These are phyloP conservation scores for Phytomonas sp. DNA, from an alignment of 208 protist species.

Conservation along the genomic window DNA sequence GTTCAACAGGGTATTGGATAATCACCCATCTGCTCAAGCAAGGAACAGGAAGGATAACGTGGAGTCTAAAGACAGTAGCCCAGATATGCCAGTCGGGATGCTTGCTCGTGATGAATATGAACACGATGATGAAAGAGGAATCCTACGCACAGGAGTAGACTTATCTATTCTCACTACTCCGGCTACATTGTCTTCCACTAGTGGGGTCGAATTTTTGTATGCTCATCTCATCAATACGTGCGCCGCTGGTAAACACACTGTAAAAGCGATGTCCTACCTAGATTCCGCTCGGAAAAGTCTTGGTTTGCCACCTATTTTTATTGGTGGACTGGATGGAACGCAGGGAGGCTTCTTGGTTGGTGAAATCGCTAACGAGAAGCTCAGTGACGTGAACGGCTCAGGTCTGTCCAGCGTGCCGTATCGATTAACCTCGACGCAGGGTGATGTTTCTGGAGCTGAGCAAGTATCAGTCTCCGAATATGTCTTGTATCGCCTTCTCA, in stretches of 20 bases:
- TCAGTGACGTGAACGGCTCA: neutral
- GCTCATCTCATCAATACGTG: constrained; percentile 54
- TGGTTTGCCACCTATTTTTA: constrained; percentile 5
- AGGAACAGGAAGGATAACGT: neutral
- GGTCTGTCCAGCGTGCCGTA: neutral
- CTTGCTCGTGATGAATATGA: neutral
- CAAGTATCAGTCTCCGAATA: constrained; percentile 13
- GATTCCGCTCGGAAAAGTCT: constrained; percentile 24
- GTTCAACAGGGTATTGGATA: constrained; percentile 22
- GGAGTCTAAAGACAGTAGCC: neutral
- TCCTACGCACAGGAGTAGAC: neutral
- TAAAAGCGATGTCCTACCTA: constrained; percentile 39
- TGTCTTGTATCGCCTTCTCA: constrained; percentile 35
- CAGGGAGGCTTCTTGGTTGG: neutral
- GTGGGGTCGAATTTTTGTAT: constrained; percentile 42
- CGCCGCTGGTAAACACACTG: constrained; percentile 35
- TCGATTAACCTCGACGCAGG: neutral
- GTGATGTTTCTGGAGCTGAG: neutral
- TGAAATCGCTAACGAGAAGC: neutral
- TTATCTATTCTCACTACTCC: neutral
- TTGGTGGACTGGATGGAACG: neutral
- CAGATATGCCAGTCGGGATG: neutral
- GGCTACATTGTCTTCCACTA: constrained; percentile 13
- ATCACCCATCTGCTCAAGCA: constrained; percentile 10
- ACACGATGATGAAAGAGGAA: neutral